Base-by-base conservation (phyloP, 305 asterid species). In the Fraxinus platypoda region DNA sequence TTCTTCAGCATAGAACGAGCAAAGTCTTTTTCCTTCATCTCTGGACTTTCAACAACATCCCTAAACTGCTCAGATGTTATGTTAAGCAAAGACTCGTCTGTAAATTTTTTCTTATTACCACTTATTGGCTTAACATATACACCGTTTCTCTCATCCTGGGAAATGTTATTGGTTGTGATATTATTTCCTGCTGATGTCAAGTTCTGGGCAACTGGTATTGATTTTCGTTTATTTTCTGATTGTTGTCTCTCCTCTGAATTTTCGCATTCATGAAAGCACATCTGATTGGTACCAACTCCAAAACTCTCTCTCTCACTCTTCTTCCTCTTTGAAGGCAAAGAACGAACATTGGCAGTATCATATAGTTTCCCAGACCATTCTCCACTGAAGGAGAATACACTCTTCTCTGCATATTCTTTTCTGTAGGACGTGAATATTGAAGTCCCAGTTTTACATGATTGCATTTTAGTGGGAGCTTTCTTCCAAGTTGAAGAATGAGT, bases 401-500 rank as follows among this genome's bases (percentile, higher is more conserved):
- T 87, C 87, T 86, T 89, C 80, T 83, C 86, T 49, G 78, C 86
- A 35, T 77, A 66, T 37, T 84, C 91, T 84, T 89, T 88, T 79
- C 82, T 84, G 83, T 78, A 75, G 81, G 76, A 52, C 78, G 81
- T 81, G 37, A 85, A 49, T 80, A 78, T 88, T 77, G 84, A 80
- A 77, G 89, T 84, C 80, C 82, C 88, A 62, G 78, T 75, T 77
- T 89, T 87, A 68, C 64, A 77, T 43, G 64, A 54, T 77, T 83
- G 86, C 82, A 80, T 83, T 88, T 75, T 87, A 79, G 85, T 83
- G 81, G 85, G 83, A 85, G 87, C 84, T 87, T 83, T 92, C 87
- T 85, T 93, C 80, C 85, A 79, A 80, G 86, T 41, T 83, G 87
- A 85, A 84, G 93, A 88, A 70, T 87, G 91, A 81, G 92, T 90